Percentiles rank a stretch among this genome's conserved stretches.
Conservation (phyloP, 1,284 basidiomycete species). For the Tilletia setariae region DNA sequence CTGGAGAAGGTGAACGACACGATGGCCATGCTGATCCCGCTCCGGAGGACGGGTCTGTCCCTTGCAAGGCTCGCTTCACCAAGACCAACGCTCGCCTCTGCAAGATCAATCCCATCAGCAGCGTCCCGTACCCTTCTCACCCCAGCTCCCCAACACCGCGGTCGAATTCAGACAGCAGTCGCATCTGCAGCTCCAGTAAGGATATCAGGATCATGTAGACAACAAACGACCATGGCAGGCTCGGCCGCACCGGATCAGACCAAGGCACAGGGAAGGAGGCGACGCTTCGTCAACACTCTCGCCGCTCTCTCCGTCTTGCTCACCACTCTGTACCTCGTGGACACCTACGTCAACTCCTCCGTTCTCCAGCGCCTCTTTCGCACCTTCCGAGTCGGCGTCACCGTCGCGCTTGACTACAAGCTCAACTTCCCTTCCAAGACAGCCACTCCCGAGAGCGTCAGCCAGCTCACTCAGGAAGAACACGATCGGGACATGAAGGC, state of each 20-base stretch:
- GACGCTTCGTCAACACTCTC: not conserved
- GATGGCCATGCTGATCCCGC: no score
- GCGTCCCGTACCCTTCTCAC: no score
- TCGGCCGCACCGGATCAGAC: not conserved
- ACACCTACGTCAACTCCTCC: conserved; percentile 31
- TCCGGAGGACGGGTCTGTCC: no score
- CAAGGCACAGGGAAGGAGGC: not conserved
- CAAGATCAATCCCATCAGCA: no score
- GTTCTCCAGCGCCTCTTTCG: conserved; percentile 37
- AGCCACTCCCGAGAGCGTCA: conserved; percentile 26
- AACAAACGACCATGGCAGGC: not conserved
- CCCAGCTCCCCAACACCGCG: no score
- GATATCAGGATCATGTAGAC: no score
- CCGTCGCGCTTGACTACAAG: conserved; percentile 47
- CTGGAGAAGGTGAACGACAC: no score
- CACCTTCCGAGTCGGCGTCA: conserved; percentile 34
- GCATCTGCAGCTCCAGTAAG: no score
- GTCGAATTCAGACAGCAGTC: no score
- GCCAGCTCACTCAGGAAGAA: conserved; percentile 7
- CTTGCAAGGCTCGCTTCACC: no score
- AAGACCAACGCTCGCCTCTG: no score
- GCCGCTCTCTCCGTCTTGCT: conserved; percentile 18
- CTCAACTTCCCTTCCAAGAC: conserved; percentile 36
- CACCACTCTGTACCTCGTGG: conserved; percentile 25
- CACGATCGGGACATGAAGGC: conserved; percentile 28